A percentile compares a stretch with the other conserved stretches of the same genome.
These are phyloP conservation scores for Biscogniauxia marginata DNA, from an alignment of 2,329 filamentous ascomycete genomes.

Conservation along the genomic window DNA sequence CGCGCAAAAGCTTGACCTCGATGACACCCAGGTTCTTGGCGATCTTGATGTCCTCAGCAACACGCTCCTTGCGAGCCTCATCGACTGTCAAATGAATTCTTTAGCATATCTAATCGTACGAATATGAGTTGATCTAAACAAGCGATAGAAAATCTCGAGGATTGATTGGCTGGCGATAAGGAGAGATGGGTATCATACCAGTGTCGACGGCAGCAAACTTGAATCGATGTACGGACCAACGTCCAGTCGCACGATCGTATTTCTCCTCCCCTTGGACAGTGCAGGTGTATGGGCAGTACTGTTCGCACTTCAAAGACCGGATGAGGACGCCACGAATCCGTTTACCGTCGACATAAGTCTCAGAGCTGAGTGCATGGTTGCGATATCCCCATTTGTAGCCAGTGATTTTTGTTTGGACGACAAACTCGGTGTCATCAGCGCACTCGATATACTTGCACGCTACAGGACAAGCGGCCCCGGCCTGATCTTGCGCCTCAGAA, in stretches of 20 bases:
- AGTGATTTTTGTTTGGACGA: constrained; percentile 16
- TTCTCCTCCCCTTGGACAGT: too few species aligned
- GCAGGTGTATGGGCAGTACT: too few species aligned
- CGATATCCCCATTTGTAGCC: constrained; percentile 28
- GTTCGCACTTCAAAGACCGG: too few species aligned
- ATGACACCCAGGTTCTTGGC: constrained; percentile 29
- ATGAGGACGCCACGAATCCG: constrained; percentile 6
- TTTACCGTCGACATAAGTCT: constrained; percentile 24
- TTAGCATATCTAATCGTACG: background rate
- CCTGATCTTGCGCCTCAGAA: constrained; percentile 5
- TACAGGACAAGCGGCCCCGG: constrained; percentile 2
- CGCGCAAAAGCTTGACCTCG: constrained; percentile 20
- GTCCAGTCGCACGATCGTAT: background rate
- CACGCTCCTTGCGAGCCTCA: constrained; percentile 21
- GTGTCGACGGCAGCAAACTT: constrained; percentile 29
- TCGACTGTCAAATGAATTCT: constrained; percentile 18
- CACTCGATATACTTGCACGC: constrained; percentile 33
- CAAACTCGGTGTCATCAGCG: constrained; percentile 26
- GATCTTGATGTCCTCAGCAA: constrained; percentile 24
- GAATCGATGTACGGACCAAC: constrained; percentile 17
- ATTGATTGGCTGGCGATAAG: background rate
- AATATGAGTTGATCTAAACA: too few species aligned
- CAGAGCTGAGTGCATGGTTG: constrained; percentile 17
- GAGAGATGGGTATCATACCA: constrained; percentile 12
- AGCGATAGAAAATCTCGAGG: background rate